These are phyloP conservation scores for Tetrahymena borealis DNA, from an alignment of 73 alveolate genomes.

Conservation along the genomic window DNA sequence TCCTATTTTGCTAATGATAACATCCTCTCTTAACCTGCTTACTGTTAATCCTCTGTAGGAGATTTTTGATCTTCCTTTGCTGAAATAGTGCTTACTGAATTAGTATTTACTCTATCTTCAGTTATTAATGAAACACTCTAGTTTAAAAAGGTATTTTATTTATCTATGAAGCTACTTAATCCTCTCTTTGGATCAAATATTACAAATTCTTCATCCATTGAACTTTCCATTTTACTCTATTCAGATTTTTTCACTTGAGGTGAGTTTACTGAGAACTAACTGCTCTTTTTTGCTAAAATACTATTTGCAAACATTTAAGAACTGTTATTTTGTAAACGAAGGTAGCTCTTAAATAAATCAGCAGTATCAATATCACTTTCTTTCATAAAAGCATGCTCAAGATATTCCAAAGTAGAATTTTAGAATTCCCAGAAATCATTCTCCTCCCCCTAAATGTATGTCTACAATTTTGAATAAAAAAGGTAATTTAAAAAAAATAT, in stretches of 20 bases:
- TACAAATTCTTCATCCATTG: background rate
- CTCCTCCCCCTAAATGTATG: background rate
- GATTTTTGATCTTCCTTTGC: background rate
- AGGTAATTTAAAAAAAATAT: too few species aligned
- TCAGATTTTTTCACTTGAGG: background rate
- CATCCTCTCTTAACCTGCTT: background rate
- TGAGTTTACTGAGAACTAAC: background rate
- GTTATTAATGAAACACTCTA: too few species aligned
- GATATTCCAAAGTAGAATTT: background rate
- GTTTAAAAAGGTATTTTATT: background rate
- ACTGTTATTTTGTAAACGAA: background rate
- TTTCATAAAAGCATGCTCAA: background rate
- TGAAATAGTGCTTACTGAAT: background rate
- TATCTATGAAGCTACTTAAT: background rate
- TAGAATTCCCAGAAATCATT: background rate
- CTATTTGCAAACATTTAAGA: background rate
- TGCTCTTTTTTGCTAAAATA: background rate
- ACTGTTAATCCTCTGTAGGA: background rate
- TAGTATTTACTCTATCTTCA: background rate
- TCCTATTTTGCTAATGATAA: background rate
- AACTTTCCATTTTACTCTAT: too few species aligned
- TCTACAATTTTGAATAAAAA: background rate
- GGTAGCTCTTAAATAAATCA: background rate
- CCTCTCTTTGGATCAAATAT: background rate
- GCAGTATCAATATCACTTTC: background rate